These are phyloP conservation scores for Tuber magnatum DNA, from an alignment of 495 filamentous ascomycete genomes.

Conservation along the genomic window DNA sequence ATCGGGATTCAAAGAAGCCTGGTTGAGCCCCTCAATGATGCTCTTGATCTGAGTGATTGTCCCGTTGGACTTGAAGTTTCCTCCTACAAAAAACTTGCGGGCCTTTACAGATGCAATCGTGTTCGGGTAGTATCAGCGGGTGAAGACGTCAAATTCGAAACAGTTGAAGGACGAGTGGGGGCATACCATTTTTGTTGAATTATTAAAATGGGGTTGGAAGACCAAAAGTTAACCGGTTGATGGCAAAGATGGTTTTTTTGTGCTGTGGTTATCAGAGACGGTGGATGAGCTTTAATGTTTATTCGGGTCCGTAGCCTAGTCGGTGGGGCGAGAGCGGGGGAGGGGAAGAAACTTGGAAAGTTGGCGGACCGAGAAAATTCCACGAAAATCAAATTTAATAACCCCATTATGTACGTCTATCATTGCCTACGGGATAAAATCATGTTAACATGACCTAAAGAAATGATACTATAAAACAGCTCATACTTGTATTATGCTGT, in stretches of 20 bases:
- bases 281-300: not conserved
- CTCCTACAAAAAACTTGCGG: conserved; percentile 98
- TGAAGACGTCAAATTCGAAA: not conserved
- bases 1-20: conserved; percentile 62
- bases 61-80: conserved; percentile 99
- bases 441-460: not conserved
- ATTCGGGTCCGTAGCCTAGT: not conserved
- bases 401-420: not conserved
- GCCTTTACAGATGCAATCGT: conserved; percentile 37
- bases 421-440: not conserved
- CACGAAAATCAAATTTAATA: not conserved
- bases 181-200: conserved; percentile 24
- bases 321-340: not conserved
- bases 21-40: conserved; percentile 81
- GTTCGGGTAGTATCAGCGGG: not conserved
- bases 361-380: not conserved
- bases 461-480: not conserved
- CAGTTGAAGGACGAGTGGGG: not conserved
- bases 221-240: not conserved
- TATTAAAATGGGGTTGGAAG: not conserved
- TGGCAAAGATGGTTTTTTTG: not conserved
- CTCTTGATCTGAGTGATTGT: conserved; percentile 72
- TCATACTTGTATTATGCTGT: not conserved
- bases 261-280: not conserved
- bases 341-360: not conserved